Conservation (phyloP, 2,329 filamentous ascomycete genomes). For the Xylariales sp. region DNA sequence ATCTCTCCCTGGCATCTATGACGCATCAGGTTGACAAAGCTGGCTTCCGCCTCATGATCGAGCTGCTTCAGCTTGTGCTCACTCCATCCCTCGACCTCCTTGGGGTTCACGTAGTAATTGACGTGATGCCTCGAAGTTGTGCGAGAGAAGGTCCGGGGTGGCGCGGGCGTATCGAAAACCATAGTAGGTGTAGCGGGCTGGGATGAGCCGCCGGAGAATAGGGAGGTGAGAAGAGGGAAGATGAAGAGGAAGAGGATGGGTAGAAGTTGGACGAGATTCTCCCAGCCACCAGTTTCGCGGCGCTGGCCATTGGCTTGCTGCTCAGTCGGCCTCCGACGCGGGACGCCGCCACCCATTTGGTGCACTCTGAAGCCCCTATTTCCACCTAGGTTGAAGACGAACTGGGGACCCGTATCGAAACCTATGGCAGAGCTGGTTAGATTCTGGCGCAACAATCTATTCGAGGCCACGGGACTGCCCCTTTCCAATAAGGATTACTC, state of each 20-base stretch:
- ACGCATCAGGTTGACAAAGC: constrained; percentile 63
- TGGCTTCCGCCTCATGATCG: constrained; percentile 72
- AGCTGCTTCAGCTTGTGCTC: constrained; percentile 66
- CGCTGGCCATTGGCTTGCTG: constrained; percentile 49
- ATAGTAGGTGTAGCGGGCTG: constrained; percentile 61
- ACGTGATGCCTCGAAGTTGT: constrained; percentile 67
- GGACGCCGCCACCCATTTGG: constrained; percentile 81
- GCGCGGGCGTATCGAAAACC: constrained; percentile 66
- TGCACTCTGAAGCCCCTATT: constrained; percentile 90
- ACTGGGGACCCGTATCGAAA: constrained; percentile 78
- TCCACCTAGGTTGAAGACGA: constrained; percentile 92
- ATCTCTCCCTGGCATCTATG: constrained; percentile 73
- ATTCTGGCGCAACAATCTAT: too few relatives aligned
- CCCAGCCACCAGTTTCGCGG: constrained; percentile 47
- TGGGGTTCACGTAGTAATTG: constrained; percentile 81
- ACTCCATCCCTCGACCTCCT: constrained; percentile 68
- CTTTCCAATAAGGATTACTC: too few relatives aligned
- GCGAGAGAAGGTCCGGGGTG: constrained; percentile 71
- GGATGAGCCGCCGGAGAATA: constrained; percentile 59
- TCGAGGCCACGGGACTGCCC: too few relatives aligned
- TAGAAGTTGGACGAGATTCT: constrained; percentile 69
- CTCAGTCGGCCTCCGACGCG: constrained; percentile 68
- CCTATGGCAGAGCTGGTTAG: too few relatives aligned
- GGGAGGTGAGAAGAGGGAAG: constrained; percentile 74
- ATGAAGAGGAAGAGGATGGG: constrained; percentile 88